Conservation (phyloP, 805 yeast genomes). For the Ogataea degrootiae region DNA sequence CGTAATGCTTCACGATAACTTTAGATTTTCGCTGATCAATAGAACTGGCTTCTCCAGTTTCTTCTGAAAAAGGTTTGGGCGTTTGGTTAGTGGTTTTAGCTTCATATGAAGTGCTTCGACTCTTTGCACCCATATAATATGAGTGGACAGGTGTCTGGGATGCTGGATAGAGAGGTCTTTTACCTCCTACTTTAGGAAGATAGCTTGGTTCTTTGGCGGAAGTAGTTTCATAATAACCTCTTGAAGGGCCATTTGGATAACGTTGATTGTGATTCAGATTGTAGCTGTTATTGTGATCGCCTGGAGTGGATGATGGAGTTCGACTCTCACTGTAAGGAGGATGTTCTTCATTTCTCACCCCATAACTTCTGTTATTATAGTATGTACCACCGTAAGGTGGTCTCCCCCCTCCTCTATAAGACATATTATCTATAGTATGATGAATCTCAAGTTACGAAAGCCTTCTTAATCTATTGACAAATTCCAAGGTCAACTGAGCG, state of each 20-base stretch:
- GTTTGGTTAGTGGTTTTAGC: neutral
- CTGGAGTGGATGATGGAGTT: too few relatives aligned
- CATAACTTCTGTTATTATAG: neutral
- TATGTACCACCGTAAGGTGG: constrained; percentile 1
- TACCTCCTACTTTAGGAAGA: too few relatives aligned
- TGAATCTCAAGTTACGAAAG: neutral
- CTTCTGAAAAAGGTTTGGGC: neutral
- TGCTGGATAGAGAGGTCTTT: too few relatives aligned
- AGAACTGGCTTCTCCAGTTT: neutral
- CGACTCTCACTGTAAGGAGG: neutral
- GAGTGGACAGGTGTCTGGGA: too few relatives aligned
- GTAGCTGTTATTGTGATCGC: too few relatives aligned
- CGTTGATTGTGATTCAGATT: too few relatives aligned
- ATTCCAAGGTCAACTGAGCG: too few relatives aligned
- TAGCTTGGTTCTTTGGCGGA: too few relatives aligned
- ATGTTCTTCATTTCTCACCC: neutral
- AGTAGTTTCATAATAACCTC: too few relatives aligned
- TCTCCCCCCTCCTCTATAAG: constrained; percentile 9
- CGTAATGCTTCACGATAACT: constrained; percentile 11
- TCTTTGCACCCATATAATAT: neutral
- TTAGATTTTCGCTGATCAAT: neutral
- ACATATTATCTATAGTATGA: constrained; percentile 2
- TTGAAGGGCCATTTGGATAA: too few relatives aligned
- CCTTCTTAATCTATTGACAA: neutral
- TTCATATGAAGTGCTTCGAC: neutral